Conservation (phyloP, 208 protist species). For the Leishmania turanica region DNA sequence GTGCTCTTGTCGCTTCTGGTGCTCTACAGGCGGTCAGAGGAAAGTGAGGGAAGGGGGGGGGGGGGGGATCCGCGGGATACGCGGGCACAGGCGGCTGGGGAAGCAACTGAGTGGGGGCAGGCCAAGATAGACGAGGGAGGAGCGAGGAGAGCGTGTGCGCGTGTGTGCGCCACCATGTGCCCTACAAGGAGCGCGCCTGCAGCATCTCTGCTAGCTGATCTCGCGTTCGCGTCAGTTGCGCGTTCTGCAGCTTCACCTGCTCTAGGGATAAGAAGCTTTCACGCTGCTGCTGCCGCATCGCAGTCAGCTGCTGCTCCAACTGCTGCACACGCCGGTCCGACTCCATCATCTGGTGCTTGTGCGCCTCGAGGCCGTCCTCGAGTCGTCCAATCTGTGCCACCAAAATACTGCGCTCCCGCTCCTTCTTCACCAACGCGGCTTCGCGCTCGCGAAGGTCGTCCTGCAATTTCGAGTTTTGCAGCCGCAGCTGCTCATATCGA, state of each 20-base stretch:
- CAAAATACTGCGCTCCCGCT: slow-evolving; percentile 41
- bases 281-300: slow-evolving; percentile 42
- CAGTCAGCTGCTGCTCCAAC: slow-evolving; percentile 48
- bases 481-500: slow-evolving; percentile 31
- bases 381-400: slow-evolving; percentile 44
- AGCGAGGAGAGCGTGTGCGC: background rate
- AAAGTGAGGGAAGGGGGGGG: background rate
- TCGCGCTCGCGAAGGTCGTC: slow-evolving; percentile 30
- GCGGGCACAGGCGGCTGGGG: background rate
- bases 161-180: background rate
- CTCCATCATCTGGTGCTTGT: slow-evolving; percentile 56
- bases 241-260: slow-evolving; percentile 59
- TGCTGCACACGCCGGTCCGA: slow-evolving; percentile 44
- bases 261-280: slow-evolving; percentile 52
- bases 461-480: slow-evolving; percentile 27
- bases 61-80: background rate
- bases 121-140: background rate
- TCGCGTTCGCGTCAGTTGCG: slow-evolving; percentile 41
- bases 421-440: slow-evolving; percentile 21
- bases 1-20: background rate
- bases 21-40: background rate
- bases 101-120: background rate
- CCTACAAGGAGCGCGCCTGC: slow-evolving; percentile 18
- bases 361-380: slow-evolving; percentile 52
- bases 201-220: slow-evolving; percentile 51